phyloP scores from a whole-genome alignment of 2,329 filamentous ascomycete genomes.

The Diaporthe longicolla region DNA sequence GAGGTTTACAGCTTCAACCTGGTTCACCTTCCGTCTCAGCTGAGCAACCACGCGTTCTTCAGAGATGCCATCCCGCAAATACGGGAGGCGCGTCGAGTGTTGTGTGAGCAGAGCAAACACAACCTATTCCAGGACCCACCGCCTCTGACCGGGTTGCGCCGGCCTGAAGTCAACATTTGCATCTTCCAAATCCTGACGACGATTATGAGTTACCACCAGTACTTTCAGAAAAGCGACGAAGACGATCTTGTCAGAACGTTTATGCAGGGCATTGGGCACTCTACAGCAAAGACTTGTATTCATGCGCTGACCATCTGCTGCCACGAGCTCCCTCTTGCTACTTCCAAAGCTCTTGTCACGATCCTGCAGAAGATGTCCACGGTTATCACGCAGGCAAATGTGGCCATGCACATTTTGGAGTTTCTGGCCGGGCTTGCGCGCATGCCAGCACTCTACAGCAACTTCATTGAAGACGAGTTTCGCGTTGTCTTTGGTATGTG shows the following conservation, averaged over 20 bases:
- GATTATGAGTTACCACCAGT: constrained; percentile 89
- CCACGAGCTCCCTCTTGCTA: constrained; percentile 90
- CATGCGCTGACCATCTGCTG: constrained; percentile 96
- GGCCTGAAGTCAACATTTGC: constrained; percentile 89
- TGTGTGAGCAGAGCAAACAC: constrained; percentile 87
- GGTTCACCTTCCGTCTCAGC: constrained; percentile 86
- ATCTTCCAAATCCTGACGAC: constrained; percentile 90
- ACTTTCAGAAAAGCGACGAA: constrained; percentile 87
- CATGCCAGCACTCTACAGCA: constrained; percentile 86
- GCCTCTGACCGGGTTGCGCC: constrained; percentile 81
- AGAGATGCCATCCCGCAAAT: constrained; percentile 80
- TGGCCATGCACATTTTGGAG: constrained; percentile 95
- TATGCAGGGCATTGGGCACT: constrained; percentile 87
- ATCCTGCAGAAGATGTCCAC: constrained; percentile 95
- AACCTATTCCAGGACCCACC: constrained; percentile 88
- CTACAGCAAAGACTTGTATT: constrained; percentile 92
- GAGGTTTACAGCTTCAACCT: constrained; percentile 93
- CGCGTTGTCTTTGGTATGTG: constrained; percentile 96
- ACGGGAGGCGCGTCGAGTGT: constrained; percentile 78
- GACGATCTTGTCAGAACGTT: constrained; percentile 92
- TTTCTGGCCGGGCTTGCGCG: constrained; percentile 93
- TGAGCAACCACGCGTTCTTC: constrained; percentile 92
- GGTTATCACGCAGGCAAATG: constrained; percentile 92
- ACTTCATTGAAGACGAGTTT: constrained; percentile 92
- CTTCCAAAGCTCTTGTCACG: constrained; percentile 86